These are phyloP conservation scores for Penium margaritaceum DNA, from an alignment of 139 green algal genomes.

Conservation along the genomic window DNA sequence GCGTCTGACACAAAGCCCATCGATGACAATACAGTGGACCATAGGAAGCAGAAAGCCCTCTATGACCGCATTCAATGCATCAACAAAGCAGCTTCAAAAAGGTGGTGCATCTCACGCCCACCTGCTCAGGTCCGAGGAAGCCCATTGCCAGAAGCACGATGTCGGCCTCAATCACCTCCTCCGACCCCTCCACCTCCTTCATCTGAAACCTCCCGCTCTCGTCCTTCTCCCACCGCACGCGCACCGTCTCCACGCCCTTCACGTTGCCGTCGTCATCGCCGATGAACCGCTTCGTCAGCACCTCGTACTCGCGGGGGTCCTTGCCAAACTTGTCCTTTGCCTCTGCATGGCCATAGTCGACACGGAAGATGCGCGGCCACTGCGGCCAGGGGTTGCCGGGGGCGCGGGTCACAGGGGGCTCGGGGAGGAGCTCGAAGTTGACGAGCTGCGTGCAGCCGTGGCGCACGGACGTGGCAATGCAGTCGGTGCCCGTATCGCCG, in stretches of 20 bases:
- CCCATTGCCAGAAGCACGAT: conserved; percentile 89
- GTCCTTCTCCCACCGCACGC: conserved; percentile 40
- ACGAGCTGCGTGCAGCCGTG: conserved; percentile 72
- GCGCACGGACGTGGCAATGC: conserved; percentile 84
- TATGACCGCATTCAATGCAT: no score
- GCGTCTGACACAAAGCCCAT: no score
- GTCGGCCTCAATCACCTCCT: conserved; percentile 75
- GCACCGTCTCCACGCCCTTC: conserved; percentile 62
- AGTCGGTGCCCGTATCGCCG: conserved; percentile 93
- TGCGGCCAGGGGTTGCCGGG: conserved; percentile 82
- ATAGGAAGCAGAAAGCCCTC: not conserved
- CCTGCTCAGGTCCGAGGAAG: conserved; percentile 87
- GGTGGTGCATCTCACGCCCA: no score
- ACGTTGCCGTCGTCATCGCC: conserved; percentile 66
- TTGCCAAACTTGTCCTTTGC: conserved; percentile 55
- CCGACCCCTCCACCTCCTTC: conserved; percentile 65
- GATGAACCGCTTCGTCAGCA: conserved; percentile 91
- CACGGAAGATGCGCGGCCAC: conserved; percentile 79
- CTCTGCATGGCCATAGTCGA: conserved; percentile 91
- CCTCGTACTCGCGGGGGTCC: conserved; percentile 82
- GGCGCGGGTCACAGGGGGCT: conserved; percentile 67
- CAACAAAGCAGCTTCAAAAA: no score
- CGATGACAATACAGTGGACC: not conserved
- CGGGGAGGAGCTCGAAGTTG: conserved; percentile 87
- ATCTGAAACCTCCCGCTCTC: conserved; percentile 50